Conservation (phyloP, 805 yeast species). For the Starmerella lactis-condensi region DNA sequence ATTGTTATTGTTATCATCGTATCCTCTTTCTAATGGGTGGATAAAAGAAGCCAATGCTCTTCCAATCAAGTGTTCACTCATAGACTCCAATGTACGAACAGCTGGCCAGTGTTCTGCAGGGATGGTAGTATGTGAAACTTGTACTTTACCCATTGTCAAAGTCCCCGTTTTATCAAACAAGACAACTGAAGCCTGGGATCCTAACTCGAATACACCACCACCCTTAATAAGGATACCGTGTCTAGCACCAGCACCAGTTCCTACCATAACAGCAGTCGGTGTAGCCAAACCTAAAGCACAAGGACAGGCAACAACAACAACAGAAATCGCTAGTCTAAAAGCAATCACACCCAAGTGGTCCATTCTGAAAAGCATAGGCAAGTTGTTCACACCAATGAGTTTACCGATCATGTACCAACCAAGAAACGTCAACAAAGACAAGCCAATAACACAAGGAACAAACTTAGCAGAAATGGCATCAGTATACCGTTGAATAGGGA, state of each 20-base stretch:
- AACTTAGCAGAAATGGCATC: constrained; percentile 71
- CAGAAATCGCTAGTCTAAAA: constrained; percentile 68
- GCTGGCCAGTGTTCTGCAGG: constrained; percentile 32
- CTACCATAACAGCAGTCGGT: constrained; percentile 98
- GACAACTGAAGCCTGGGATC: constrained; percentile 43
- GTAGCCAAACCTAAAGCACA: constrained; percentile 96
- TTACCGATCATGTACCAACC: constrained; percentile 34
- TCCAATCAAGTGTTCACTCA: constrained; percentile 81
- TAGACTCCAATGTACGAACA: constrained; percentile 41
- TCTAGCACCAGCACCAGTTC: constrained; percentile 87
- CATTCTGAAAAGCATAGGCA: constrained; percentile 33
- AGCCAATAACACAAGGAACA: constrained; percentile 51
- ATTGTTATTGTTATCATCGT: no score
- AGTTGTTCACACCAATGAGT: constrained; percentile 17
- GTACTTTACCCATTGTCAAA: constrained; percentile 69
- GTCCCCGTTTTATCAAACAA: constrained; percentile 95
- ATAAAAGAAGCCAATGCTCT: constrained; percentile 32
- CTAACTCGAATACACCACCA: constrained; percentile 68
- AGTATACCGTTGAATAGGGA: constrained; percentile 80
- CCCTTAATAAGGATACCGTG: constrained; percentile 85
- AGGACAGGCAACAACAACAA: constrained; percentile 94
- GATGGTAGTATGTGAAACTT: constrained; percentile 19
- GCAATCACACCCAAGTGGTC: constrained; percentile 44
- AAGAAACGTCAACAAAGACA: constrained; percentile 49
- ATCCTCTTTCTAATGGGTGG: no score